These are phyloP conservation scores for Hyaloscypha hepaticicola DNA, from an alignment of 495 filamentous ascomycete species.

Conservation along the genomic window DNA sequence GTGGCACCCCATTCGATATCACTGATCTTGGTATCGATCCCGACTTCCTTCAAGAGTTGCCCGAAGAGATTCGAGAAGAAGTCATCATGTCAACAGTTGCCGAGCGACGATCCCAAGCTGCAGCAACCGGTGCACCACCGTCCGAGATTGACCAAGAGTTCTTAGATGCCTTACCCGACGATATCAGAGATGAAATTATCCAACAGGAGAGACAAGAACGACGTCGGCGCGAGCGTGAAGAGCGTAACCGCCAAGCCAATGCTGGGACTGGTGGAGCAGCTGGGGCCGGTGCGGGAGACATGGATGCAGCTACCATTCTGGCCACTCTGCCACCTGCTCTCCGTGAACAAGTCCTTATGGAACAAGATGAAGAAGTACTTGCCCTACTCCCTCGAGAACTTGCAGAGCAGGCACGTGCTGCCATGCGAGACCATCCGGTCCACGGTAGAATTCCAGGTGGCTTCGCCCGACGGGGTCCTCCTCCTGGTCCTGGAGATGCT, in stretches of 20 bases:
- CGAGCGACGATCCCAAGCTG: constrained; percentile 76
- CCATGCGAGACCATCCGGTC: constrained; percentile 23
- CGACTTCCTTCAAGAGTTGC: constrained; percentile 88
- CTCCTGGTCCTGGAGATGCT: constrained; percentile 18
- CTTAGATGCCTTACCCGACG: constrained; percentile 84
- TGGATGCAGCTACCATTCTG: constrained; percentile 91
- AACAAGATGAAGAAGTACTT: constrained; percentile 86
- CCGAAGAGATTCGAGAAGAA: constrained; percentile 93
- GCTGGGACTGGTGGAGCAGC: constrained; percentile 51
- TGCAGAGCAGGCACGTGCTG: constrained; percentile 77
- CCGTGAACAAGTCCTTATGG: constrained; percentile 81
- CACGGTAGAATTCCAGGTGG: constrained; percentile 18
- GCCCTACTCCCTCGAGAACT: constrained; percentile 82
- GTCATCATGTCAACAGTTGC: constrained; percentile 86
- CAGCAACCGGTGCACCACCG: constrained; percentile 76
- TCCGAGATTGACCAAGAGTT: constrained; percentile 92
- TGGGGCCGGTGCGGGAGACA: constrained; percentile 60
- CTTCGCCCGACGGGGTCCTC: constrained; percentile 33
- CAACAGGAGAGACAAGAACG: constrained; percentile 87
- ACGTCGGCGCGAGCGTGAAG: constrained; percentile 85
- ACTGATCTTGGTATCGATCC: constrained; percentile 92
- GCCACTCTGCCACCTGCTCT: constrained; percentile 85
- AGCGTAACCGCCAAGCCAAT: constrained; percentile 53
- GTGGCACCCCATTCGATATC: constrained; percentile 84
- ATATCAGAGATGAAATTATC: constrained; percentile 86